Evolutionary conservation across 2,329 filamentous ascomycete genomes (phyloP).

Genomic region (Macrophomina tecta): DNA sequence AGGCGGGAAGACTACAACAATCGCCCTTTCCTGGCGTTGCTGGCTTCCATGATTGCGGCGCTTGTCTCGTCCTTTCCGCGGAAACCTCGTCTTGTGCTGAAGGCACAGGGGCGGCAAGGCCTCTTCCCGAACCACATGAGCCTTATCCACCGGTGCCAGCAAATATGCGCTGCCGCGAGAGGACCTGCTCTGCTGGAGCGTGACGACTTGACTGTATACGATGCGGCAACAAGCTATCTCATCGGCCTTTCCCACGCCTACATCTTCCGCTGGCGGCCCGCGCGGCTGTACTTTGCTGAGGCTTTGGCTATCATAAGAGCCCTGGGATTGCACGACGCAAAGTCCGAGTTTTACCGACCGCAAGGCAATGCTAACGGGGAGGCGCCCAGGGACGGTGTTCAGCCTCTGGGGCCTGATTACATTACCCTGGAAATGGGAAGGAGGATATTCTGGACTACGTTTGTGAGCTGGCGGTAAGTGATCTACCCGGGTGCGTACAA

Average conservation of each 20-base stretch:
- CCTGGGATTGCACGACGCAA: slow-evolving; percentile 67
- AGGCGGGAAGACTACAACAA: slow-evolving; percentile 70
- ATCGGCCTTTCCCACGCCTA: slow-evolving; percentile 71
- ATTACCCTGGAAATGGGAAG: slow-evolving; percentile 62
- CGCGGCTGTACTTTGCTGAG: slow-evolving; percentile 75
- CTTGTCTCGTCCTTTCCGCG: slow-evolving; percentile 80
- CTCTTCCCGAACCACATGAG: slow-evolving; percentile 72
- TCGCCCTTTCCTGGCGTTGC: slow-evolving; percentile 70
- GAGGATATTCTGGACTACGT: slow-evolving; percentile 80
- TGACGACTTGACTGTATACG: slow-evolving; percentile 62
- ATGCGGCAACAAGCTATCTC: slow-evolving; percentile 78
- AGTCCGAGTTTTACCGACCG: slow-evolving; percentile 39
- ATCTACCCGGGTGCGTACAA: not conserved
- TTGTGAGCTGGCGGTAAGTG: slow-evolving; percentile 70
- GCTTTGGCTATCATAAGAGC: slow-evolving; percentile 72
- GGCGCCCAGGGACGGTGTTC: not conserved
- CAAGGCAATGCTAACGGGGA: slow-evolving; percentile 18
- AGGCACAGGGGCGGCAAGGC: slow-evolving; percentile 67
- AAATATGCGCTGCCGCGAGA: slow-evolving; percentile 71
- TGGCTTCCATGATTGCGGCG: slow-evolving; percentile 75
- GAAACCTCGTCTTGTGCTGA: slow-evolving; percentile 72
- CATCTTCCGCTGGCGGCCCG: slow-evolving; percentile 70
- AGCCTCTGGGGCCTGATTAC: slow-evolving; percentile 31
- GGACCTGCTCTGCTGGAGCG: slow-evolving; percentile 64
- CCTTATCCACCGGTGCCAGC: slow-evolving; percentile 73